Evolutionary conservation across 2,329 filamentous ascomycete species (phyloP).

Genomic region (Pseudogymnoascus pannorum): DNA sequence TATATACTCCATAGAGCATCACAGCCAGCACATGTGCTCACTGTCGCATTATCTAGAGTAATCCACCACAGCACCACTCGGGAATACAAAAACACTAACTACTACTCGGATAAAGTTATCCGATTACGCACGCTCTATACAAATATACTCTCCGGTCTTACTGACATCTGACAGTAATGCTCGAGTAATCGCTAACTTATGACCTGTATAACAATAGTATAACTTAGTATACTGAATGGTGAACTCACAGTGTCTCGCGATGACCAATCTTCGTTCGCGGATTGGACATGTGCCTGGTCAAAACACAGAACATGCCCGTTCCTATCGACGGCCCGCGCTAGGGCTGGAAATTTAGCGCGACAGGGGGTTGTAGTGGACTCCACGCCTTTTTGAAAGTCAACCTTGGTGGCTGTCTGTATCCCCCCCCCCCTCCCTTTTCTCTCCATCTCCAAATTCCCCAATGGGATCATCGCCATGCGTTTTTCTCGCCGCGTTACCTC

Average conservation of each 20-base stretch:
- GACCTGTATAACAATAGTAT: too few species aligned
- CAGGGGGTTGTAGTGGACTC: neutral
- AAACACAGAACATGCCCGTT: neutral
- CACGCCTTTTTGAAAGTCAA: neutral
- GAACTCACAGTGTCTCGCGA: neutral
- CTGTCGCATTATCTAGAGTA: too few species aligned
- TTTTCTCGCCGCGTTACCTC: neutral
- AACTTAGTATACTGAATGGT: neutral
- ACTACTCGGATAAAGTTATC: too few species aligned
- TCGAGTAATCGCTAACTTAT: too few species aligned
- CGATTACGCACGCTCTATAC: too few species aligned
- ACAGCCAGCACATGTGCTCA: too few species aligned
- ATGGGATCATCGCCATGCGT: neutral
- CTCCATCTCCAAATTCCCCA: neutral
- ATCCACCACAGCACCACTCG: too few species aligned
- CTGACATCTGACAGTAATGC: too few species aligned
- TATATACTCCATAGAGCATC: too few species aligned
- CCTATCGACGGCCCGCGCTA: neutral
- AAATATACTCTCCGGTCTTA: too few species aligned
- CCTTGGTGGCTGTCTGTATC: neutral
- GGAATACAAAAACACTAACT: too few species aligned
- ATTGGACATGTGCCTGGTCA: neutral
- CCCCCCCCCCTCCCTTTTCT: too few species aligned
- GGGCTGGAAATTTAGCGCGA: neutral
- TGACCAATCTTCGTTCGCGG: neutral